phyloP scores from a whole-genome alignment of 2,329 filamentous ascomycete genomes.

The Alternaria arbusti region DNA sequence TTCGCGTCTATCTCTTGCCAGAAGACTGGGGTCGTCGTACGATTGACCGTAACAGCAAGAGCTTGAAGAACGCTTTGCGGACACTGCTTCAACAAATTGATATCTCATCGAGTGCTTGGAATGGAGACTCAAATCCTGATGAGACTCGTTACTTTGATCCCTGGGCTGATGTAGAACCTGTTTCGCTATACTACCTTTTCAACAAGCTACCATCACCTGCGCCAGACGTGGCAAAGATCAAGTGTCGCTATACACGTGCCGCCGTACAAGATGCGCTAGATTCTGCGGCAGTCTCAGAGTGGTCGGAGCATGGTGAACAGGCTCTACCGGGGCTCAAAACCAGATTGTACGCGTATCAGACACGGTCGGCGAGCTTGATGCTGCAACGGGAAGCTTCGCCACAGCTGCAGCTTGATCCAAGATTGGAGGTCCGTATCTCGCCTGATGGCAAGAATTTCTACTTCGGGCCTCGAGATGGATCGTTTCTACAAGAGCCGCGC shows the following conservation, averaged over 20 bases:
- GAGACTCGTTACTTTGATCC: conserved; percentile 43
- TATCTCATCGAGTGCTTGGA: conserved; percentile 63
- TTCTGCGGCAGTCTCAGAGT: conserved; percentile 33
- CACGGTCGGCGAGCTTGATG: conserved; percentile 81
- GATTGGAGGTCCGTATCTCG: conserved; percentile 66
- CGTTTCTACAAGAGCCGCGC: conserved; percentile 68
- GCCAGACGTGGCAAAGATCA: conserved; percentile 60
- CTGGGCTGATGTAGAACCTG: conserved; percentile 52
- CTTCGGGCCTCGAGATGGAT: conserved; percentile 69
- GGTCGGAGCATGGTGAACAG: conserved; percentile 38
- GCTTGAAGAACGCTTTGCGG: conserved; percentile 56
- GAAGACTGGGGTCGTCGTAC: conserved; percentile 66
- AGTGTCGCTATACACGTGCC: conserved; percentile 58
- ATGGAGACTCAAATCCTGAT: conserved; percentile 48
- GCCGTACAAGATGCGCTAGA: conserved; percentile 64
- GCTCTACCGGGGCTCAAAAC: conserved; percentile 66
- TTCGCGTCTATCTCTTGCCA: conserved; percentile 69
- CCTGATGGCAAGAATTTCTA: conserved; percentile 71
- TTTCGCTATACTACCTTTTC: conserved; percentile 73
- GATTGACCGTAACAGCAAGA: conserved; percentile 58
- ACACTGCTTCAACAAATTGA: conserved; percentile 62
- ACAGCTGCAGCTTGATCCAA: conserved; percentile 72
- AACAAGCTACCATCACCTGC: conserved; percentile 74
- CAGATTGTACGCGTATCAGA: conserved; percentile 77
- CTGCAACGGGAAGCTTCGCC: conserved; percentile 77